phyloP scores from a whole-genome alignment of 2,329 filamentous ascomycete species.

The Epichloe sibirici region DNA sequence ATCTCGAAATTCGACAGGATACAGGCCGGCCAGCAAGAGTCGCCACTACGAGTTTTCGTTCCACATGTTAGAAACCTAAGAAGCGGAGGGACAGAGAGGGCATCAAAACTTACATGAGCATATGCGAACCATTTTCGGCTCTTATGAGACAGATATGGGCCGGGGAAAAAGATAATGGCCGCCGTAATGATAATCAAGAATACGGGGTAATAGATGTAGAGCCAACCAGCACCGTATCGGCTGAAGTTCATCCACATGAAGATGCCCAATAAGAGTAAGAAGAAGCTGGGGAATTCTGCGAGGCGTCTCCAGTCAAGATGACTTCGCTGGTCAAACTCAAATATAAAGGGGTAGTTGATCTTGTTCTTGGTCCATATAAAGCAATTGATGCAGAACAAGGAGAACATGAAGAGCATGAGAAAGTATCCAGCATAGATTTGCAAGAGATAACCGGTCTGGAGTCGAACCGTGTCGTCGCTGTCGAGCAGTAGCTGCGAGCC shows the following conservation, averaged over 20 bases:
- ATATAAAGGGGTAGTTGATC: constrained; percentile 94
- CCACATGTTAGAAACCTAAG: neutral
- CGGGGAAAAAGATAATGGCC: constrained; percentile 62
- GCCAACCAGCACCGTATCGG: constrained; percentile 46
- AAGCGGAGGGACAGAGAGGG: no score
- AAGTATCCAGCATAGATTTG: constrained; percentile 94
- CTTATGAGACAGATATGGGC: constrained; percentile 59
- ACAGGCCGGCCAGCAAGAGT: constrained; percentile 70
- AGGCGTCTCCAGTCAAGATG: constrained; percentile 84
- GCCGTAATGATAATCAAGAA: constrained; percentile 60
- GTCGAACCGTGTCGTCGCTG: constrained; percentile 32
- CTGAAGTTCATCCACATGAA: constrained; percentile 86
- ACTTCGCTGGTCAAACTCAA: constrained; percentile 84
- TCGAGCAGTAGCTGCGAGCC: constrained; percentile 41
- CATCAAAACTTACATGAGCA: constrained; percentile 55
- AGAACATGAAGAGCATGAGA: constrained; percentile 65
- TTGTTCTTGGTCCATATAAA: constrained; percentile 71
- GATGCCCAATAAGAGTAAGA: constrained; percentile 65
- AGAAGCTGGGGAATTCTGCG: constrained; percentile 74
- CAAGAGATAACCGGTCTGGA: constrained; percentile 55
- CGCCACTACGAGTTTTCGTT: constrained; percentile 49
- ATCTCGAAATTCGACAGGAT: constrained; percentile 91
- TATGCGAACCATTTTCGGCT: constrained; percentile 79
- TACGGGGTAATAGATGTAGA: constrained; percentile 82
- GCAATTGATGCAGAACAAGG: constrained; percentile 78